phyloP scores from a whole-genome alignment of 2,329 filamentous ascomycete genomes.

The Colletotrichum sp. region DNA sequence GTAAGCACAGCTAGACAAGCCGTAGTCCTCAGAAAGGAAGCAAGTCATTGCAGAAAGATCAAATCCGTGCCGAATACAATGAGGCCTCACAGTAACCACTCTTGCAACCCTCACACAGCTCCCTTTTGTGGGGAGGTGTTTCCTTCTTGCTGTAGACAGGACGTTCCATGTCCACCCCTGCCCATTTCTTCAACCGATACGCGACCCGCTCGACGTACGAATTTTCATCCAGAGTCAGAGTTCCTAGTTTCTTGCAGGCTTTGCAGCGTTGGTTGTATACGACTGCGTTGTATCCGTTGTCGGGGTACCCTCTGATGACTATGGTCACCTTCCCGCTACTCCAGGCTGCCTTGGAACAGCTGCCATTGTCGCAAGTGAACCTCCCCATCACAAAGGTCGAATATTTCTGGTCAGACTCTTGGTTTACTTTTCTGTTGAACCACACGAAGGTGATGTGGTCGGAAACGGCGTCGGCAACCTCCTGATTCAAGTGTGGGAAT shows the following conservation, averaged over 20 bases:
- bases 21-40: neutral
- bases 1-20: too few species aligned
- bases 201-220: neutral
- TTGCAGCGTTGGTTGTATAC: conserved; percentile 42
- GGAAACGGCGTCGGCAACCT: too few species aligned
- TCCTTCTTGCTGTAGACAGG: neutral
- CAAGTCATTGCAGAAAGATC: neutral
- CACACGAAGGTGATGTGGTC: too few species aligned
- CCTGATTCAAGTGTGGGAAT: too few species aligned
- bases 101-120: neutral
- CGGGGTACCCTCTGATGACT: conserved; percentile 34
- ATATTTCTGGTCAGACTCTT: too few species aligned
- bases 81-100: neutral
- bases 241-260: conserved; percentile 25
- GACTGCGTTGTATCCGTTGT: conserved; percentile 36
- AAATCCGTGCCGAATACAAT: too few species aligned
- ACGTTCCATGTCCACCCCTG: neutral
- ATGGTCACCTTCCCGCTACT: conserved; percentile 37
- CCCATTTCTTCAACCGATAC: neutral
- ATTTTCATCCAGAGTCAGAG: neutral
- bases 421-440: too few species aligned
- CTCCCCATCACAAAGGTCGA: conserved; percentile 27
- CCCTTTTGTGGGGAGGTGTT: neutral
- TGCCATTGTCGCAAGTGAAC: conserved; percentile 34
- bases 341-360: conserved; percentile 31